Evolutionary conservation across 139 green algal genomes (phyloP).

Genomic region (Yamagishiella unicocca): DNA sequence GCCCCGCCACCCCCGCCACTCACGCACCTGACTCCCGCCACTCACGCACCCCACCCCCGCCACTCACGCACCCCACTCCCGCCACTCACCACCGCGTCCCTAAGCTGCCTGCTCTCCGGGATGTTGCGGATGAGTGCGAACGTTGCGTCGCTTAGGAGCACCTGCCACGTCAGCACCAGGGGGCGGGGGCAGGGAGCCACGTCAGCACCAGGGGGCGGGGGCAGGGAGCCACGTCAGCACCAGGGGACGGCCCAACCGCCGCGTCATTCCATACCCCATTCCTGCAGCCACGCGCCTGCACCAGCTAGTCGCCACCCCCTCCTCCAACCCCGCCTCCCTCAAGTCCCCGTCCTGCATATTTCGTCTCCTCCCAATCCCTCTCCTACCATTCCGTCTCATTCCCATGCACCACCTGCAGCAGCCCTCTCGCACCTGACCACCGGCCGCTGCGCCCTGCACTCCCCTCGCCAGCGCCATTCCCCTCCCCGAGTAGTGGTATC

Average conservation of each 20-base stretch:
- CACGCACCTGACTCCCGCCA: too few species aligned
- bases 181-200: not conserved
- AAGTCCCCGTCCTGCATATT: too few species aligned
- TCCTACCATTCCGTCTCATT: too few species aligned
- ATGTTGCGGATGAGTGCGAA: not conserved
- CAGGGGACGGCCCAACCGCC: not conserved
- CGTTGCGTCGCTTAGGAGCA: conserved; percentile 16
- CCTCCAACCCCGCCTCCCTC: too few species aligned
- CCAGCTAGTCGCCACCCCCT: too few species aligned
- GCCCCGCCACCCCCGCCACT: too few species aligned
- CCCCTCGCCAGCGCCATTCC: not conserved
- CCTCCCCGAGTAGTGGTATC: conserved; percentile 10
- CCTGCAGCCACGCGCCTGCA: too few species aligned
- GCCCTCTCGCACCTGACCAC: not conserved
- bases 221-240: not conserved
- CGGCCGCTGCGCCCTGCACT: conserved; percentile 2
- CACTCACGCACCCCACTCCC: not conserved
- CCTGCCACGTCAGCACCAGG: not conserved
- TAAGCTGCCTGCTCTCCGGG: not conserved
- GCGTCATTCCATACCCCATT: too few species aligned
- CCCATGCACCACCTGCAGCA: too few species aligned
- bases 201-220: not conserved
- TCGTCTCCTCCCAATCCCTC: too few species aligned
- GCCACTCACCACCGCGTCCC: conserved; percentile 2
- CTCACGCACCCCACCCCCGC: too few species aligned